These are phyloP conservation scores for Conoideocrella luteorostrata DNA, from an alignment of 2,329 filamentous ascomycete species.

Conservation along the genomic window DNA sequence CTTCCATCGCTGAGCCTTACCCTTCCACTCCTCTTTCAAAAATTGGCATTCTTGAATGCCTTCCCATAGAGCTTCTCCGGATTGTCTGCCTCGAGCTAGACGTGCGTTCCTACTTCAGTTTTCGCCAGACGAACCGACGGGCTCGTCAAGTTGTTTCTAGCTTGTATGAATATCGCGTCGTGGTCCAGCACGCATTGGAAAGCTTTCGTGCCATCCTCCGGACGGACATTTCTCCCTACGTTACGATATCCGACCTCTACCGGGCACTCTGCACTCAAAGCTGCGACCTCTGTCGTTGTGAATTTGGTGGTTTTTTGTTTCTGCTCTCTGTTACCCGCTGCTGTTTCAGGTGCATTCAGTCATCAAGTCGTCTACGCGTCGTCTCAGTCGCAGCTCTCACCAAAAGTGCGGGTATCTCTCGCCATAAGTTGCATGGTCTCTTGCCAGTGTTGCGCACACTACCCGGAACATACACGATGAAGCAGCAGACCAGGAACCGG, in stretches of 20 bases:
- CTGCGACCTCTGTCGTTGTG: conserved; percentile 1
- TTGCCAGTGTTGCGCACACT: conserved; percentile 2
- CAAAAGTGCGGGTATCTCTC: not conserved
- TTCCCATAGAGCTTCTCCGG: not conserved
- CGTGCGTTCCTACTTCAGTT: conserved; percentile 5
- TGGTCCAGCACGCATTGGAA: conserved; percentile 1
- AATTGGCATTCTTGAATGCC: not conserved
- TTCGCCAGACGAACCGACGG: conserved; percentile 6
- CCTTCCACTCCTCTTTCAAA: not conserved
- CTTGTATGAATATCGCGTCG: conserved; percentile 1
- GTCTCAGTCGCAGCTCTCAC: conserved; percentile 1
- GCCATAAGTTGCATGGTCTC: not conserved
- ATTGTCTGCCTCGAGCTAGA: not conserved
- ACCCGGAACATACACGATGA: conserved; percentile 3
- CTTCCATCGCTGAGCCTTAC: not conserved
- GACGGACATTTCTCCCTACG: not conserved
- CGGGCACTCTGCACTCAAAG: not conserved
- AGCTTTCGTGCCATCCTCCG: conserved; percentile 4
- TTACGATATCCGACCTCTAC: conserved; percentile 4
- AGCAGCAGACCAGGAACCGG: not conserved
- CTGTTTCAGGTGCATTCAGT: conserved; percentile 4
- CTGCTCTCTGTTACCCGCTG: conserved; percentile 4
- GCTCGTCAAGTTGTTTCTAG: conserved; percentile 1
- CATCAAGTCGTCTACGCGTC: not conserved
- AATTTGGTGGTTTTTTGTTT: conserved; percentile 6